phyloP scores from a whole-genome alignment of 441 rosid species.

The Breynia disticha region DNA sequence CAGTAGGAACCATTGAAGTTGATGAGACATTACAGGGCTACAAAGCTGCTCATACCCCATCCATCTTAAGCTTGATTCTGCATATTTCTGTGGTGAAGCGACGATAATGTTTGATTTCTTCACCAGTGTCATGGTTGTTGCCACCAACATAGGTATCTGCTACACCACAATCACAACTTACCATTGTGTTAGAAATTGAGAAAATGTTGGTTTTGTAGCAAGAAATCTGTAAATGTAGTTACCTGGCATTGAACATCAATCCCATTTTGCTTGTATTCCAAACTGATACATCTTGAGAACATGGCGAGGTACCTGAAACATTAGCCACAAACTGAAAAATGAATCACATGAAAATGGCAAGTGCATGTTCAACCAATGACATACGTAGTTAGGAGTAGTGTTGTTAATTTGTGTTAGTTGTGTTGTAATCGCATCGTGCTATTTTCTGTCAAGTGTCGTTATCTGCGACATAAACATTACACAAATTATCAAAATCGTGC shows the following conservation, averaged over 20 bases:
- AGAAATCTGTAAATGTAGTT: neutral
- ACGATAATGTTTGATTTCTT: constrained; percentile 32
- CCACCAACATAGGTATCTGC: constrained; percentile 60
- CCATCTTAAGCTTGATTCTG: constrained; percentile 34
- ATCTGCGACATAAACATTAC: too few relatives aligned
- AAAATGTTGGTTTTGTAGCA: neutral
- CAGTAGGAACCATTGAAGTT: constrained; percentile 44
- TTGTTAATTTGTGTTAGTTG: too few relatives aligned
- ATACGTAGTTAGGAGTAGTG: too few relatives aligned
- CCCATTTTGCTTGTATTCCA: constrained; percentile 53
- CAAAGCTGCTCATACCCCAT: constrained; percentile 56
- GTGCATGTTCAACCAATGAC: too few relatives aligned
- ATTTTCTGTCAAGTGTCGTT: too few relatives aligned
- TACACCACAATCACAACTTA: neutral
- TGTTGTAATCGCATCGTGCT: too few relatives aligned
- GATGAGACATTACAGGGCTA: constrained; percentile 66
- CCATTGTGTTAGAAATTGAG: too few relatives aligned
- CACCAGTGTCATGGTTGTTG: constrained; percentile 56
- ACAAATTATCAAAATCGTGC: too few relatives aligned
- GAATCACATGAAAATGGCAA: too few relatives aligned
- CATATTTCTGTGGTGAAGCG: constrained; percentile 50
- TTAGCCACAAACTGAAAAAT: too few relatives aligned
- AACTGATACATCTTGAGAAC: constrained; percentile 48
- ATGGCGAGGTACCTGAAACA: constrained; percentile 44
- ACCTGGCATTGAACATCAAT: constrained; percentile 81